Evolutionary conservation across 768 basidiomycete genomes (phyloP).

Genomic region (Pluteus cervinus): DNA sequence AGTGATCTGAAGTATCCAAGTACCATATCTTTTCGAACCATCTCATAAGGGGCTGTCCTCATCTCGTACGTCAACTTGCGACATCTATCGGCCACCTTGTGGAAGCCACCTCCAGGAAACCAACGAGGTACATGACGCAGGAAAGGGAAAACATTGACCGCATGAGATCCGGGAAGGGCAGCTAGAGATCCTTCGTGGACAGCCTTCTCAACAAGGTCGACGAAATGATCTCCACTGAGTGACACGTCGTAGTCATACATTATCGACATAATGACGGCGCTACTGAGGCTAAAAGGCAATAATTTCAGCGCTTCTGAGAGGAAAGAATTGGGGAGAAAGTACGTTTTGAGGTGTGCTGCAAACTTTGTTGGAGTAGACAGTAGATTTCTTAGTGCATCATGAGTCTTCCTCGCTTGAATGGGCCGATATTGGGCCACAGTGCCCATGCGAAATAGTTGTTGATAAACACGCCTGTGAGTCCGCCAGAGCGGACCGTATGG

Average conservation of each 20-base stretch:
- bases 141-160: conserved; percentile 23
- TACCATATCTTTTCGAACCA: background rate
- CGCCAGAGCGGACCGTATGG: background rate
- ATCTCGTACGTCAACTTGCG: conserved; percentile 10
- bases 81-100: conserved; percentile 11
- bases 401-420: background rate
- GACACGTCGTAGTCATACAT: conserved; percentile 2
- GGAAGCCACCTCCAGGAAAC: conserved; percentile 26
- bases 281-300: background rate
- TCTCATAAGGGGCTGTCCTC: conserved; percentile 7
- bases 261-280: background rate
- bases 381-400: background rate
- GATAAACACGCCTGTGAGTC: background rate
- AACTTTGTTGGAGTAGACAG: background rate
- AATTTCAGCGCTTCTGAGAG: background rate
- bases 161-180: conserved; percentile 14
- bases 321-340: background rate
- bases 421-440: background rate
- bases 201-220: conserved; percentile 5
- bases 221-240: conserved; percentile 1
- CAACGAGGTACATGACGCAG: conserved; percentile 30
- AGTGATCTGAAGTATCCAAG: background rate
- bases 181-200: conserved; percentile 10
- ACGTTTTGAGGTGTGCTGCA: background rate
- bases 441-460: background rate